These are phyloP conservation scores for Coniosporium tulheliwenetii DNA, from an alignment of 2,329 filamentous ascomycete species.

Conservation along the genomic window DNA sequence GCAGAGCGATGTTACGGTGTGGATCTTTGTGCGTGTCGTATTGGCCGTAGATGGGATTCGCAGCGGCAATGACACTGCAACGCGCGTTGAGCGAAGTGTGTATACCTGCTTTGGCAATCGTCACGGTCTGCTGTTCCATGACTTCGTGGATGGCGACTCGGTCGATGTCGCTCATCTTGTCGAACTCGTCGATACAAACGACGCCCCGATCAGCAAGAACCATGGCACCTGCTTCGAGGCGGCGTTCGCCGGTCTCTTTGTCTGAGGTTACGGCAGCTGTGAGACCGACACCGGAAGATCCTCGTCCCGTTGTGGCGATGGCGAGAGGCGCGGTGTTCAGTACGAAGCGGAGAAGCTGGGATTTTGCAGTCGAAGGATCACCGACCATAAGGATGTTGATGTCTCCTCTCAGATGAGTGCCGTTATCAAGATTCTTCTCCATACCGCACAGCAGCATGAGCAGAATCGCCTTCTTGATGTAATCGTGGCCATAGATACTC, in stretches of 20 bases:
- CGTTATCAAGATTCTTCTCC: constrained; percentile 98
- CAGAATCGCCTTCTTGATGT: constrained; percentile 95
- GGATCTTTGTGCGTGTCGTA: constrained; percentile 98
- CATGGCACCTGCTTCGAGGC: constrained; percentile 96
- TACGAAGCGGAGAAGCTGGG: constrained; percentile 92
- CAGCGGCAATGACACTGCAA: constrained; percentile 90
- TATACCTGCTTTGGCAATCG: constrained; percentile 95
- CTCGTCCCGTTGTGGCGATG: constrained; percentile 91
- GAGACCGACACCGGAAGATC: constrained; percentile 92
- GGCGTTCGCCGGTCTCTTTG: constrained; percentile 90
- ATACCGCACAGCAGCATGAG: constrained; percentile 90
- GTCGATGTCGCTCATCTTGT: constrained; percentile 99
- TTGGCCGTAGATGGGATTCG: constrained; percentile 95
- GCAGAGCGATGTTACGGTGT: constrained; percentile 94
- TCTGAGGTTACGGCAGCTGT: constrained; percentile 93
- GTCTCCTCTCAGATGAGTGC: constrained; percentile 92
- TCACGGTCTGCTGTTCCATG: constrained; percentile 99
- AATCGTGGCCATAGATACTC: constrained; percentile 91
- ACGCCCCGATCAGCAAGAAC: constrained; percentile 93
- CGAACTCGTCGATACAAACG: constrained; percentile 97
- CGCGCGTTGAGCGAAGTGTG: constrained; percentile 94
- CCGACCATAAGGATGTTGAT: constrained; percentile 99
- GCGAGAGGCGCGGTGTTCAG: constrained; percentile 92
- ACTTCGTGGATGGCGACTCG: constrained; percentile 99
- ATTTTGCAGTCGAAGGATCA: constrained; percentile 96